Percentiles rank a stretch among this genome's conserved stretches.
phyloP scores from a whole-genome alignment of 1,284 basidiomycete genomes.

The Takashimella koratensis region DNA sequence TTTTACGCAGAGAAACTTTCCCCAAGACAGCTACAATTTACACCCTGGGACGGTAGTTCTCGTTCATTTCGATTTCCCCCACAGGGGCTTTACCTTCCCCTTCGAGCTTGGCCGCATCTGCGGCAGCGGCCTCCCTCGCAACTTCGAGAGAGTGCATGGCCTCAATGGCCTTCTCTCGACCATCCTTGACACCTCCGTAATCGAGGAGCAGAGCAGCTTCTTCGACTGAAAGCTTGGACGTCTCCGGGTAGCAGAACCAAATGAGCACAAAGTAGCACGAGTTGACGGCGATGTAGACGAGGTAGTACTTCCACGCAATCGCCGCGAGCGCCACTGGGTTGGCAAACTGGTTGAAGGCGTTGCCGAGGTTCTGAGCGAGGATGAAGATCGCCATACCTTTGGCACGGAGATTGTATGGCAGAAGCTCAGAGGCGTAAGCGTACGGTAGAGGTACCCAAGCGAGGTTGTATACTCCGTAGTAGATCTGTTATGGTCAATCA shows the following conservation, averaged over 20 bases:
- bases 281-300: conserved; percentile 30
- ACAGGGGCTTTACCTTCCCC: too few species aligned
- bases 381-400: conserved; percentile 19
- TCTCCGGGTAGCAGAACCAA: conserved; percentile 36
- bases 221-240: conserved; percentile 28
- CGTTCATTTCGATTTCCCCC: too few species aligned
- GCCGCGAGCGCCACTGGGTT: neutral
- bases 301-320: conserved; percentile 10
- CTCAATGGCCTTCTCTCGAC: conserved; percentile 9
- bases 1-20: too few species aligned
- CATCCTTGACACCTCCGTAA: conserved; percentile 11
- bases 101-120: too few species aligned
- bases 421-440: conserved; percentile 18
- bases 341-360: too few species aligned
- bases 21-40: too few species aligned
- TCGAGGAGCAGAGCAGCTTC: conserved; percentile 24
- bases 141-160: neutral
- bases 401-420: conserved; percentile 18
- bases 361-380: too few species aligned
- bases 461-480: conserved; percentile 10
- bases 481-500: too few species aligned
- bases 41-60: too few species aligned
- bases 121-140: neutral
- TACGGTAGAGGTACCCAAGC: conserved; percentile 1
- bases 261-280: conserved; percentile 15